Conservation (phyloP, 164 flowering plant genomes). For the Chimonanthus salicifolius region DNA sequence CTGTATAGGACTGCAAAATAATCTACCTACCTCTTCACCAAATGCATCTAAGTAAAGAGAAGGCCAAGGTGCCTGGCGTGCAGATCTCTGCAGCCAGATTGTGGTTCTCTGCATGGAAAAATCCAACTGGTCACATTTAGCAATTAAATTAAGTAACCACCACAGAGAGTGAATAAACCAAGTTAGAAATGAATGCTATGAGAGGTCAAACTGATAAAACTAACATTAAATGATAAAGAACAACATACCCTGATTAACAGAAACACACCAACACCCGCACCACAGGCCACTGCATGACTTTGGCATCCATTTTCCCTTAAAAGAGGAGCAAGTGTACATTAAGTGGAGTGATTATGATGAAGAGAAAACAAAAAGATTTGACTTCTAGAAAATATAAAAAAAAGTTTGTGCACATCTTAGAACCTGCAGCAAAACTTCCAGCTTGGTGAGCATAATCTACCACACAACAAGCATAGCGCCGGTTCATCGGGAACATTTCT, state of each 20-base stretch:
- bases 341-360: not conserved
- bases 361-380: not conserved
- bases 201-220: conserved; percentile 4
- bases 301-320: conserved; percentile 63
- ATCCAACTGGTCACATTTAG: not conserved
- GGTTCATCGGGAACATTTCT: conserved; percentile 47
- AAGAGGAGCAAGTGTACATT: not conserved
- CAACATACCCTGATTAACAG: conserved; percentile 66
- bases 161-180: not conserved
- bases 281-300: conserved; percentile 70
- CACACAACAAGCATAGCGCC: conserved; percentile 86
- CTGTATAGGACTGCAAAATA: not conserved
- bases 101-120: conserved; percentile 58
- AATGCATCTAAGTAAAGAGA: conserved; percentile 90
- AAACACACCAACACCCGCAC: conserved; percentile 90
- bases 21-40: conserved; percentile 84
- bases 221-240: not conserved
- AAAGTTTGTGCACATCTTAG: not conserved
- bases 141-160: not conserved
- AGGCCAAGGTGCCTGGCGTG: conserved; percentile 81
- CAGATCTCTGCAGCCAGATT: conserved; percentile 74
- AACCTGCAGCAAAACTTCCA: conserved; percentile 96
- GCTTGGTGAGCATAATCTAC: conserved; percentile 69
- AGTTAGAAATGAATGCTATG: not conserved
- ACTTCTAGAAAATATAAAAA: not conserved